Percentiles rank a stretch among this genome's conserved stretches.
phyloP scores from a whole-genome alignment of 441 rosid species.

The Erodium moschatum region DNA sequence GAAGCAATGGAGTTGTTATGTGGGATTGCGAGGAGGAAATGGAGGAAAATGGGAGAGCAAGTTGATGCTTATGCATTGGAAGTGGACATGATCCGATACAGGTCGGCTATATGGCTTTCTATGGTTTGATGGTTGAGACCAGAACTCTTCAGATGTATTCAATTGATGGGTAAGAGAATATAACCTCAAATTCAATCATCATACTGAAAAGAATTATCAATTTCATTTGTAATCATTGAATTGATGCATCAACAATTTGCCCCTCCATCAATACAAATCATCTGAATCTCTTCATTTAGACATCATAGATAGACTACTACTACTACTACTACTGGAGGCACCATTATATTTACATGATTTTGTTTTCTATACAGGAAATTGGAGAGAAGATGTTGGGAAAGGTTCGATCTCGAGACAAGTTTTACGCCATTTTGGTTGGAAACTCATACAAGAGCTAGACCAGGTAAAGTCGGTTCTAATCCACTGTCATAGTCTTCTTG shows the following conservation, averaged over 20 bases:
- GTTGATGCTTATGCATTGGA: too few species aligned
- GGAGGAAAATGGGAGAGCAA: slow-evolving; percentile 39
- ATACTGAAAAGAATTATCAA: neutral
- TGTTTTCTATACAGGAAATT: neutral
- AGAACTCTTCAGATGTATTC: neutral
- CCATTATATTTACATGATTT: neutral
- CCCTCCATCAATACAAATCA: neutral
- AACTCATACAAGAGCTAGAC: neutral
- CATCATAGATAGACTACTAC: neutral
- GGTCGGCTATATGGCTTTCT: neutral
- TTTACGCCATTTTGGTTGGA: neutral
- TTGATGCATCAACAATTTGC: neutral
- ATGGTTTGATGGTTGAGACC: neutral
- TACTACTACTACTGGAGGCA: neutral
- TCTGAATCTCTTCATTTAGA: neutral
- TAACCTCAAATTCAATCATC: neutral
- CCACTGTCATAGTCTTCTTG: neutral
- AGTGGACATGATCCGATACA: neutral
- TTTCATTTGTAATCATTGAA: neutral
- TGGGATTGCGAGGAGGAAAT: slow-evolving; percentile 23
- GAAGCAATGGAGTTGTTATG: slow-evolving; percentile 40
- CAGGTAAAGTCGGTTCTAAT: neutral
- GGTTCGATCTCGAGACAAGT: neutral
- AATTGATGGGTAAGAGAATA: neutral
- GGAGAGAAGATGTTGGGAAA: neutral